phyloP scores from a whole-genome alignment of 164 flowering plant species.

The Vitis vinifera region DNA sequence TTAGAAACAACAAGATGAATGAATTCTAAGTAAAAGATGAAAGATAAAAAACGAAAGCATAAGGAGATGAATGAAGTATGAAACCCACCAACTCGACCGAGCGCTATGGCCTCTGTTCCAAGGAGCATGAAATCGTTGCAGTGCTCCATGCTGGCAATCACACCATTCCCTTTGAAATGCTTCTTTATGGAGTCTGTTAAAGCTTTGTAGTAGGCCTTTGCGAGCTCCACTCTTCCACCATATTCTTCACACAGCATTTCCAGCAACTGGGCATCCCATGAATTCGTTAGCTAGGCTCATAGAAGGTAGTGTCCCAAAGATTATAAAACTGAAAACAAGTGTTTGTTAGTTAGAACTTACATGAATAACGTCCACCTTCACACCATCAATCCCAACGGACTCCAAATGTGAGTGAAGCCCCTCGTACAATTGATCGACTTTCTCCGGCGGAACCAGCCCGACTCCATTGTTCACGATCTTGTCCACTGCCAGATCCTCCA shows the following conservation, averaged over 20 bases:
- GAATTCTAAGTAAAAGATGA: neutral
- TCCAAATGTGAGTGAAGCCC: conserved; percentile 78
- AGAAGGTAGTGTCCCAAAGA: too few species aligned
- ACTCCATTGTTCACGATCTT: conserved; percentile 75
- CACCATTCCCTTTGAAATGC: conserved; percentile 81
- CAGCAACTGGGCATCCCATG: conserved; percentile 41
- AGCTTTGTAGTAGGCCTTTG: conserved; percentile 76
- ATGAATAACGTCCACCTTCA: conserved; percentile 90
- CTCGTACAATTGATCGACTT: conserved; percentile 65
- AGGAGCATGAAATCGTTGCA: conserved; percentile 92
- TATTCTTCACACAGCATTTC: conserved; percentile 81
- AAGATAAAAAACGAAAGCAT: neutral
- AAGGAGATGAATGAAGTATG: neutral
- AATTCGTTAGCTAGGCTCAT: neutral
- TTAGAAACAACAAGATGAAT: neutral
- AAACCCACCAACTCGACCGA: conserved; percentile 79
- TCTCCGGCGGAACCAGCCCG: conserved; percentile 77
- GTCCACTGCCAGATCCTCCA: conserved; percentile 93
- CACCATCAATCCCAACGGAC: conserved; percentile 81
- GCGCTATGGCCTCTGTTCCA: conserved; percentile 72
- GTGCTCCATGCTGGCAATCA: conserved; percentile 94
- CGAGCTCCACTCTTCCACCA: conserved; percentile 83
- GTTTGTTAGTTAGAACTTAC: conserved; percentile 43
- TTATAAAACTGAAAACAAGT: too few species aligned
- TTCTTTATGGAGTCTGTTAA: conserved; percentile 61